Percentiles rank a stretch among this genome's conserved stretches.
phyloP scores from a whole-genome alignment of 108 stramenopile genomes.

The Epithemia pelagica region DNA sequence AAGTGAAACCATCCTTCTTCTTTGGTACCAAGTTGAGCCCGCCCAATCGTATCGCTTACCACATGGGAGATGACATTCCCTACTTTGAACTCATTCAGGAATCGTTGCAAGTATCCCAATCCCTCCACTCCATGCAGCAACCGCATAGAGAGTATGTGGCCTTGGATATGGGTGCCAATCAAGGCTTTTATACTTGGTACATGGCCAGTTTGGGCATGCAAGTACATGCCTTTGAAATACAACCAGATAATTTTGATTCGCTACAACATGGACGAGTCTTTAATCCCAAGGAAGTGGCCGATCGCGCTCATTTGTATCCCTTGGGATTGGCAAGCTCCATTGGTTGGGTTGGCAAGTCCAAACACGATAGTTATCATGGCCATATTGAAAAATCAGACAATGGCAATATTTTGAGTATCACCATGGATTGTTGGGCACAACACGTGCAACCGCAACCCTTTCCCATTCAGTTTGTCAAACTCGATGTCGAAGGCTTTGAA shows the following conservation, averaged over 20 bases:
- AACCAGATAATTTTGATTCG: conserved; percentile 13
- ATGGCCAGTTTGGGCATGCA: conserved; percentile 19
- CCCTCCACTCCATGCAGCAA: not conserved
- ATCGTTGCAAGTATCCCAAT: not conserved
- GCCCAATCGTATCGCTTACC: not conserved
- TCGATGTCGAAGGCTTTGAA: conserved; percentile 12
- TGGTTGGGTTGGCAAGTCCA: conserved; percentile 4
- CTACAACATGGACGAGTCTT: conserved; percentile 20
- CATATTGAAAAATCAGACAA: not conserved
- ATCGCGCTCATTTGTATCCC: conserved; percentile 18
- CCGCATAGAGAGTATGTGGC: conserved; percentile 2
- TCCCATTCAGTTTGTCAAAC: conserved; percentile 4
- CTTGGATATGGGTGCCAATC: conserved; percentile 28
- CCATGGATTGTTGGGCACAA: not conserved
- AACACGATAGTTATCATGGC: not conserved
- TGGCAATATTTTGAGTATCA: not conserved
- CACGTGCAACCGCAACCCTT: not conserved
- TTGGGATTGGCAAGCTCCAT: conserved; percentile 13
- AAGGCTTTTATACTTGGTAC: conserved; percentile 30
- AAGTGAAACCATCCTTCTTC: not conserved
- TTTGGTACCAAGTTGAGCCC: not conserved
- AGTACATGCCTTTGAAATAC: conserved; percentile 24
- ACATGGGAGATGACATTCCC: not conserved
- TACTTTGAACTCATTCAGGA: not conserved
- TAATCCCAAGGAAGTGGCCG: conserved; percentile 22